Conservation (phyloP, 495 filamentous ascomycete species). For the Bacidia rubella region DNA sequence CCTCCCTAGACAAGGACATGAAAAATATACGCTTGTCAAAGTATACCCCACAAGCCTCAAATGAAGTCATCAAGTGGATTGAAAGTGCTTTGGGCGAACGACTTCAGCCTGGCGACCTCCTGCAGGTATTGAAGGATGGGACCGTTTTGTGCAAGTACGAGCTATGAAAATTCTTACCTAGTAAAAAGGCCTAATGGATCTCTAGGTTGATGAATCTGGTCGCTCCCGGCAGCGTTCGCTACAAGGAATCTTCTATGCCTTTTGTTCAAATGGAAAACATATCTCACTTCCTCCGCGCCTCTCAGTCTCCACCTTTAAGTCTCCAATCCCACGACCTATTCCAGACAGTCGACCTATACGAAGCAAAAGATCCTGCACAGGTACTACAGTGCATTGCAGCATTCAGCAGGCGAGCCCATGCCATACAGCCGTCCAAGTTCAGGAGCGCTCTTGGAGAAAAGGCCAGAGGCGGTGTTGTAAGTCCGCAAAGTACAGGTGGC, state of each 20-base stretch:
- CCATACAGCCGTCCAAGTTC: slow-evolving; percentile 60
- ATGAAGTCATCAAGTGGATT: slow-evolving; percentile 79
- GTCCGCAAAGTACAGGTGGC: slow-evolving; percentile 55
- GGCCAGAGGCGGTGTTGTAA: slow-evolving; percentile 44
- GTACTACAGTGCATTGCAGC: slow-evolving; percentile 86
- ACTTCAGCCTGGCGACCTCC: slow-evolving; percentile 58
- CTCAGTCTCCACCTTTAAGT: slow-evolving; percentile 68
- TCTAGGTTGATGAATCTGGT: slow-evolving; percentile 71
- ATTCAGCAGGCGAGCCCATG: slow-evolving; percentile 77
- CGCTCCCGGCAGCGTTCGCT: slow-evolving; percentile 59
- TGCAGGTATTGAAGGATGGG: slow-evolving; percentile 81
- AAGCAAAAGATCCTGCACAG: slow-evolving; percentile 91
- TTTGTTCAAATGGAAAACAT: slow-evolving; percentile 99
- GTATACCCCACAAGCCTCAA: slow-evolving; percentile 85
- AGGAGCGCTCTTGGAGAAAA: slow-evolving; percentile 57
- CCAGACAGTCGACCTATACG: slow-evolving; percentile 93
- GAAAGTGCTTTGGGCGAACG: slow-evolving; percentile 64
- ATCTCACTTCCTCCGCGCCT: slow-evolving; percentile 83
- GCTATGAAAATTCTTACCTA: not conserved
- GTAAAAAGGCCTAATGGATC: not conserved
- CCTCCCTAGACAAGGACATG: slow-evolving; percentile 90
- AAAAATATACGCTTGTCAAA: slow-evolving; percentile 81
- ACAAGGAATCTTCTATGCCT: slow-evolving; percentile 79
- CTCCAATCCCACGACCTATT: slow-evolving; percentile 91
- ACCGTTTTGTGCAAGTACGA: slow-evolving; percentile 77